phyloP scores from a whole-genome alignment of 2,329 filamentous ascomycete species.

The Colletotrichum horii region DNA sequence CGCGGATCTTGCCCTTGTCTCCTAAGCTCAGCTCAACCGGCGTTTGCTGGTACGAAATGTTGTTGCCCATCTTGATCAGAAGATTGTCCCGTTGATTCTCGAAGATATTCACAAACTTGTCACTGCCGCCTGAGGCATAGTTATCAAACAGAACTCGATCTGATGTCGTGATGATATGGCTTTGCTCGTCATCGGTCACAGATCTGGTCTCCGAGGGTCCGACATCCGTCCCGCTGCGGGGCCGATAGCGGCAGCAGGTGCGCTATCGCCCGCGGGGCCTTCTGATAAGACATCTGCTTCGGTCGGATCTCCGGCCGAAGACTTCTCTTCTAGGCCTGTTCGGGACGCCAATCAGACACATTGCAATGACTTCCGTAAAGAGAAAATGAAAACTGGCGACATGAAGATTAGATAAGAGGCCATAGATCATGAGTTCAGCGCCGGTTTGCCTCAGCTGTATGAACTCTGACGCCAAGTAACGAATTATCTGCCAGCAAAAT shows the following conservation, averaged over 20 bases:
- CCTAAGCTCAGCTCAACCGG: conserved; percentile 29
- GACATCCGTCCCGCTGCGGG: background rate
- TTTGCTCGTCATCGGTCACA: background rate
- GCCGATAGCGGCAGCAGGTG: background rate
- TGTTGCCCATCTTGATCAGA: conserved; percentile 27
- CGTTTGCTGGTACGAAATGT: conserved; percentile 29
- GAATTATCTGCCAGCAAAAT: too few relatives aligned
- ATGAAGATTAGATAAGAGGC: background rate
- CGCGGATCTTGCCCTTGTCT: conserved; percentile 32
- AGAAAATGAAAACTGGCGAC: background rate
- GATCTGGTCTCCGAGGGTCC: background rate
- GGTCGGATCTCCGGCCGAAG: background rate
- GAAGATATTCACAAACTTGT: rapidly evolving
- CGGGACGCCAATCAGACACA: background rate
- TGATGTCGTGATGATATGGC: background rate
- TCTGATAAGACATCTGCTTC: background rate
- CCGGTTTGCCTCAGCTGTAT: background rate
- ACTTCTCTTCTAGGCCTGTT: background rate
- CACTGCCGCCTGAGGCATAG: background rate
- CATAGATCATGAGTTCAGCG: background rate
- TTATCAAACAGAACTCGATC: background rate
- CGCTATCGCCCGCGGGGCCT: background rate
- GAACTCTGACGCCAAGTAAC: too few relatives aligned
- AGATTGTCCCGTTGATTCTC: background rate
- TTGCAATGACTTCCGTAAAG: background rate